Evolutionary conservation across 192 early-diverging fungal genomes (phyloP), one percentile per base, ranked within the genome.

Genomic region (Entomortierella lignicola): DNA sequence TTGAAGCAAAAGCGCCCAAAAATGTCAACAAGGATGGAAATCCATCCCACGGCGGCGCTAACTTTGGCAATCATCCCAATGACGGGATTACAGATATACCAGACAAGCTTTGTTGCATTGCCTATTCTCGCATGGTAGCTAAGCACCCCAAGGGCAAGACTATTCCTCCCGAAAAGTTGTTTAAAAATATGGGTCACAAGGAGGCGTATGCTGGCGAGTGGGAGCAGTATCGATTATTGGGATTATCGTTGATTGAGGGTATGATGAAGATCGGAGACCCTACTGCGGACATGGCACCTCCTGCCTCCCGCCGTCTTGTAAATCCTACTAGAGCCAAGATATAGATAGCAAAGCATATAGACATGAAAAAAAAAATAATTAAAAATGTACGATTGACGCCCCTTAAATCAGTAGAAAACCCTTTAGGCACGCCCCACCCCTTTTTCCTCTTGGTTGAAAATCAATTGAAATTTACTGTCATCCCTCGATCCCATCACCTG

Each of bases 211-310:
- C 75, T 1, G 75, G 75, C 15, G 66, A 79, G 34, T 79, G 75
- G 75, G 75, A 79, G 62, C 60, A 79, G 62, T 79, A 79, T 42
- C 55, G 75, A 8, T n/a, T 59, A 25, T 34, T 79, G 67, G 75
- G 75, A 15, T 51, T 79, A 62, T 70, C 67, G 8, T 20, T 79
- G 60, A 70, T 79, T 39, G 75, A 79, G 43, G 68, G 75, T 5
- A 79, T 79, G 75, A 79, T 79, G 75, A 79, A 70, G 63, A 79
- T 79, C 48, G 75, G 68, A 25, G 75, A 70, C 27, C 66, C 62
- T 13, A 79, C 67, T 0, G 53, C 55, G 2, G 54, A 67, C 17
- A 23, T 41, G 2, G 54, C 62, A 18, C 50, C 60, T 1, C 56
- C 56, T 13, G 1, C 31, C 34, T 32, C 8, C 39, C 30, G 30